Percentiles rank a stretch among this genome's conserved stretches.
phyloP scores from a whole-genome alignment of 495 filamentous ascomycete genomes.

The Patellaria atrata region DNA sequence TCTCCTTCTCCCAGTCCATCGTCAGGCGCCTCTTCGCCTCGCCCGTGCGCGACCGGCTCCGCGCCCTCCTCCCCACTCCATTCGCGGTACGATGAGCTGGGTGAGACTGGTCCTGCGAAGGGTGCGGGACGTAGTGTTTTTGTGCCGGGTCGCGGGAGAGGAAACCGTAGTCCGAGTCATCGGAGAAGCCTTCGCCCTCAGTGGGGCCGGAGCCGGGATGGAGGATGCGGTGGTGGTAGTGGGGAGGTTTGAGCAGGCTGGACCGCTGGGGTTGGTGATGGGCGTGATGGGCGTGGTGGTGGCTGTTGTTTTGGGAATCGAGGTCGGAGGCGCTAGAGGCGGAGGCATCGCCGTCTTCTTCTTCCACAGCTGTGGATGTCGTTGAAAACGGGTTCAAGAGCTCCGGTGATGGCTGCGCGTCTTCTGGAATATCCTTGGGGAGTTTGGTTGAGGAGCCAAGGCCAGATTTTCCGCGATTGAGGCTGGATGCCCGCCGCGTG shows the following conservation, averaged over 20 bases:
- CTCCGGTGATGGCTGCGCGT: no score
- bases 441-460: conserved; percentile 10
- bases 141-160: conserved; percentile 14
- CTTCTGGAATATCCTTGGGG: no score
- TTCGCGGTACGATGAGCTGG: conserved; percentile 1
- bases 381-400: no score
- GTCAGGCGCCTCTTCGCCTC: conserved; percentile 13
- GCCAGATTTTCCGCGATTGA: background rate
- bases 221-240: conserved; percentile 14
- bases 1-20: conserved; percentile 25
- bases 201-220: conserved; percentile 15
- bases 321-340: conserved; percentile 6
- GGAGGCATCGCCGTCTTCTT: conserved; percentile 19
- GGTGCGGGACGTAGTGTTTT: conserved; percentile 3
- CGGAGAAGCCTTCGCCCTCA: conserved; percentile 24
- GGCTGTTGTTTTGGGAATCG: conserved; percentile 2
- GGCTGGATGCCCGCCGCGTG: background rate
- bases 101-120: conserved; percentile 5
- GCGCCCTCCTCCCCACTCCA: conserved; percentile 4
- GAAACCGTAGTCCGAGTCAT: conserved; percentile 24
- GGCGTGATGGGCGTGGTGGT: conserved; percentile 4
- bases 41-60: conserved; percentile 8
- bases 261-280: conserved; percentile 9
- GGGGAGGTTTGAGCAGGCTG: conserved; percentile 9
- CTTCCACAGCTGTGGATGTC: no score